Percentiles rank a stretch among this genome's conserved stretches.
phyloP scores from a whole-genome alignment of 176 grass and related monocot genomes.

The Oryza nivara region DNA sequence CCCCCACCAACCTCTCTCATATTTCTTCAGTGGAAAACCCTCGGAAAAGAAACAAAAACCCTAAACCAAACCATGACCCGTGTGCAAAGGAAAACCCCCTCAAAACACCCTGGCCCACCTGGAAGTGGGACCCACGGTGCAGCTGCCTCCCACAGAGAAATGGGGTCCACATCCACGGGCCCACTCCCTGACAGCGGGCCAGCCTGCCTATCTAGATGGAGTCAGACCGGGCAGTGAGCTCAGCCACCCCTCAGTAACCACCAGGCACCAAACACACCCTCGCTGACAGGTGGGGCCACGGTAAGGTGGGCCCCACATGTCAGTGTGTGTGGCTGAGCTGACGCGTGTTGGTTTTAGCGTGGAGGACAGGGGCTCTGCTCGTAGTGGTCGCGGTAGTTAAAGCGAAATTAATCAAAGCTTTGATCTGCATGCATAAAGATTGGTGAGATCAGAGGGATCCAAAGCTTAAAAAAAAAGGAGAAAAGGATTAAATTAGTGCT shows the following conservation, averaged over 20 bases:
- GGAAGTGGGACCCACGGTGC: no score
- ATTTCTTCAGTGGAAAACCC: not conserved
- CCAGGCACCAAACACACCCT: rapidly evolving
- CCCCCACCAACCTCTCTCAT: not conserved
- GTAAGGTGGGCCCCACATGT: rapidly evolving
- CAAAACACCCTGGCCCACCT: not conserved
- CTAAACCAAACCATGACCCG: not conserved
- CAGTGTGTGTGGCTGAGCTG: rapidly evolving
- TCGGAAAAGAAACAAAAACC: not conserved
- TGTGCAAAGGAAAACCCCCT: not conserved
- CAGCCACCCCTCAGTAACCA: not conserved
- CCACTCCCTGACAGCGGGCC: not conserved
- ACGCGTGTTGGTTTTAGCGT: rapidly evolving
- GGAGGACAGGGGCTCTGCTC: not conserved
- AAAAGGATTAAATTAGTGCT: not conserved
- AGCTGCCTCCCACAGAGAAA: not conserved
- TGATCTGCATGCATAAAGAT: not conserved
- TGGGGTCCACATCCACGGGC: not conserved
- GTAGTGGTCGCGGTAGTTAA: not conserved
- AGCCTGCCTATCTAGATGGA: not conserved
- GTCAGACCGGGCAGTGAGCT: not conserved
- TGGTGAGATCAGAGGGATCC: not conserved
- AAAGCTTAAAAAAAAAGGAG: not conserved
- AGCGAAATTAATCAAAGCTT: constrained; percentile 25
- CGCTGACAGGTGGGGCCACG: not conserved